Base-by-base conservation (phyloP, 1,139 yeast species). In the Scheffersomyces titani region DNA sequence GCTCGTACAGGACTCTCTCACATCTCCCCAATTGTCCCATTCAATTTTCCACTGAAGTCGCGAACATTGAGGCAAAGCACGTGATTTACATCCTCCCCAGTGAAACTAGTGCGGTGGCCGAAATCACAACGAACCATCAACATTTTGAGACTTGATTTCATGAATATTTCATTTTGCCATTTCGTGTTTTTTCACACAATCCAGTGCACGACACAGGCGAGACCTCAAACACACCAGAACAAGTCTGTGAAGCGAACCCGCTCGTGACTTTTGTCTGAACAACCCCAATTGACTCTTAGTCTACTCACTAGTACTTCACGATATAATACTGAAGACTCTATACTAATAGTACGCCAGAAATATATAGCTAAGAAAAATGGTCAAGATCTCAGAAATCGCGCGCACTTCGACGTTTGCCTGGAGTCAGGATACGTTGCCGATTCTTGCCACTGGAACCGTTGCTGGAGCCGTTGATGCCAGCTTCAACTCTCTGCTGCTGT, bases 351-450 rank as follows among this genome's bases (percentile, higher is more conserved):
- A 30, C 40, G 40, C 40, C 16, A 30, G 40, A 30, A 5, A 11
- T 30, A 30, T 30, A 30, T 30, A 30, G 40, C 16, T 30, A 30
- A 11, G 40, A 30, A 30, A 30, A 30, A 90, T 90, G 96, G 96
- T 92, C 65, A 92, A 91, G 75, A 82, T 94, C 65, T 85, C 86
- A 72, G 97, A 92, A 73, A 87, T 92, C 67, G 82, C 86, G 62
- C 84, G 93, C 64, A 91, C 98, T 19, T 92, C 98, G 52, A 88
- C 97, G 46, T 92, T 94, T 75, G 97, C 98, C 53, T 94, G 98
- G 98, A 91, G 97, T 56, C 85, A 82, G 67, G 91, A 88, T 65
- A 75, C 83, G 54, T 78, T 88, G 59, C 97, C 97, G 24, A 74
- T 86, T 57, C 74, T 93, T 65, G 98, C 92, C 30, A 86, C 97